Evolutionary conservation across 2,329 filamentous ascomycete species (phyloP).

Genomic region (Penicillium sp.): DNA sequence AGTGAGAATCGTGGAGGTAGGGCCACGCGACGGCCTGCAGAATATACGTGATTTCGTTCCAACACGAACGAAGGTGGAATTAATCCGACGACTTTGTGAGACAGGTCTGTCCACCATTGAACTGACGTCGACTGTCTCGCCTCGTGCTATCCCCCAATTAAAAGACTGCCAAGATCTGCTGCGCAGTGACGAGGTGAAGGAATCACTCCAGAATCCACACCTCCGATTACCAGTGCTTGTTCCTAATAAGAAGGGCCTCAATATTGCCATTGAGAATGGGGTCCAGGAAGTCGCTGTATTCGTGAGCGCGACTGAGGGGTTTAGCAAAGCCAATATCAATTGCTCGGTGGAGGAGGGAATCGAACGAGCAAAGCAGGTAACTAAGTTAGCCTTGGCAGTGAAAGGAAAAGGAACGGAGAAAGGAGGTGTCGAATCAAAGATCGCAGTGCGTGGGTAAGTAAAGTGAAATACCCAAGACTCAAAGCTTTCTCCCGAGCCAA

Average conservation of each 20-base stretch:
- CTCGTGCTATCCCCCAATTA: slow-evolving; percentile 84
- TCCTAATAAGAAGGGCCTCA: slow-evolving; percentile 49
- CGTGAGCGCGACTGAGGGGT: slow-evolving; percentile 47
- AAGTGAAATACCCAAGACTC: not conserved
- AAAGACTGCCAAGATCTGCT: slow-evolving; percentile 37
- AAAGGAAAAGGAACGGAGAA: no score
- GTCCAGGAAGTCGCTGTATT: slow-evolving; percentile 49
- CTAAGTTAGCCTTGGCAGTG: slow-evolving; percentile 26
- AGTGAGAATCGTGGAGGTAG: slow-evolving; percentile 72
- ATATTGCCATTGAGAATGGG: slow-evolving; percentile 59
- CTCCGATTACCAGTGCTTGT: slow-evolving; percentile 44
- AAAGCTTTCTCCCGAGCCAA: not conserved
- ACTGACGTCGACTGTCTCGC: slow-evolving; percentile 79
- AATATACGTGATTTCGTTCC: slow-evolving; percentile 77
- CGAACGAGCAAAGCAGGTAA: slow-evolving; percentile 37
- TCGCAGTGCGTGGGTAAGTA: slow-evolving; percentile 42
- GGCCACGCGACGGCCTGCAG: slow-evolving; percentile 83
- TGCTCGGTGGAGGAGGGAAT: slow-evolving; percentile 46
- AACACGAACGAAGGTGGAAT: slow-evolving; percentile 73
- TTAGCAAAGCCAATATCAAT: slow-evolving; percentile 49
- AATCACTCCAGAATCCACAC: slow-evolving; percentile 54
- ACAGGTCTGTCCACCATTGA: slow-evolving; percentile 77
- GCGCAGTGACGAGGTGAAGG: slow-evolving; percentile 38
- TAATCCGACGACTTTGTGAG: slow-evolving; percentile 70
- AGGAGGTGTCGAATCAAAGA: slow-evolving; percentile 19